phyloP scores from a whole-genome alignment of 345 rosid genomes.

The Corchorus olitorius region DNA sequence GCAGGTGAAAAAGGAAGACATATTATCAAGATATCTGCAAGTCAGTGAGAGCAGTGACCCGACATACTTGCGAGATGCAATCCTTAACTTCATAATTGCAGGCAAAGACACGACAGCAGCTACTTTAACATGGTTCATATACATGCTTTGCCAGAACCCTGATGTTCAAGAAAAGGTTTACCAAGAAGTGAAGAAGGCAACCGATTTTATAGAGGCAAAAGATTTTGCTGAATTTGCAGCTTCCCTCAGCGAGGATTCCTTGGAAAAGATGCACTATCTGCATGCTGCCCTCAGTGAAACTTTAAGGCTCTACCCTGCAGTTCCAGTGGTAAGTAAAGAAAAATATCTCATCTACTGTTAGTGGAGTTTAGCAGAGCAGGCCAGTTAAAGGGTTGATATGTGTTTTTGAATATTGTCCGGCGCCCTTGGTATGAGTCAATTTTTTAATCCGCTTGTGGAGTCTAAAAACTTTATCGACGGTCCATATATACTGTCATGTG shows the following conservation, averaged over 20 bases:
- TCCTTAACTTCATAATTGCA: slow-evolving; percentile 59
- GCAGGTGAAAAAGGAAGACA: slow-evolving; percentile 58
- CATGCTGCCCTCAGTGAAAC: slow-evolving; percentile 67
- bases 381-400: too few species aligned
- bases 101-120: slow-evolving; percentile 72
- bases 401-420: too few species aligned
- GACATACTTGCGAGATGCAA: slow-evolving; percentile 52
- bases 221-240: slow-evolving; percentile 34
- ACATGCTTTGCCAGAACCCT: slow-evolving; percentile 54
- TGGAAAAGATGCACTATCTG: slow-evolving; percentile 57
- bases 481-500: too few species aligned
- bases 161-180: slow-evolving; percentile 48
- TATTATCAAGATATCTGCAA: slow-evolving; percentile 60
- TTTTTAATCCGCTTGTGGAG: too few species aligned
- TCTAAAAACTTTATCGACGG: too few species aligned
- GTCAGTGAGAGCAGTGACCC: slow-evolving; percentile 35
- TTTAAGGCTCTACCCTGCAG: slow-evolving; percentile 57
- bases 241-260: slow-evolving; percentile 37
- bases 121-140: slow-evolving; percentile 59
- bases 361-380: too few species aligned
- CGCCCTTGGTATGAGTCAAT: too few species aligned
- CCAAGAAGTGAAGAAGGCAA: slow-evolving; percentile 39
- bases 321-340: slow-evolving; percentile 53
- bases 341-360: neutral
- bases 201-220: slow-evolving; percentile 10